Percentiles rank a stretch among this genome's conserved stretches.
These are phyloP conservation scores for Backusella circina DNA, from an alignment of 192 early-diverging fungal species.

Conservation along the genomic window DNA sequence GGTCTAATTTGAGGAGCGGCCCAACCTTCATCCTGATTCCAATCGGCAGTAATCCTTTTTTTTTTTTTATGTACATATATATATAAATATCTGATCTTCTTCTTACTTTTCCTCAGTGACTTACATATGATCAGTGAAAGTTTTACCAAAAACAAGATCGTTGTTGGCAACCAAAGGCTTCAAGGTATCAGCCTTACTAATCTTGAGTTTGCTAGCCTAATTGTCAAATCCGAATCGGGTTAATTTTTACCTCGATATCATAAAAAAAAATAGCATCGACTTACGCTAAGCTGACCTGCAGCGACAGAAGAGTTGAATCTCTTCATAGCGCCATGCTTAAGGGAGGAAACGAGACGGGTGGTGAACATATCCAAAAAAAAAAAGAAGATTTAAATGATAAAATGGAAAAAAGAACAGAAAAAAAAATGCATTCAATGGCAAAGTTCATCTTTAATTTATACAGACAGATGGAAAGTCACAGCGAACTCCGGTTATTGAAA, in stretches of 20 bases:
- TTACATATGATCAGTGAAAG: constrained; percentile 95
- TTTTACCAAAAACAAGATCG: constrained; percentile 82
- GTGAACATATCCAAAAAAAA: constrained; percentile 9
- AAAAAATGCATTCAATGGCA: background rate
- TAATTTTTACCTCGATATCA: background rate
- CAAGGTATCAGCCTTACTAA: constrained; percentile 16
- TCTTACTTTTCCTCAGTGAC: background rate
- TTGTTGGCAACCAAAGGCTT: constrained; percentile 61
- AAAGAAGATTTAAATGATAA: no score
- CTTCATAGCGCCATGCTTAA: constrained; percentile 6
- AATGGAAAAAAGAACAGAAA: background rate
- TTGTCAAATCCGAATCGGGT: background rate
- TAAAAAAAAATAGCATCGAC: background rate
- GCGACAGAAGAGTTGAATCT: constrained; percentile 1
- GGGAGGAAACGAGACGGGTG: background rate
- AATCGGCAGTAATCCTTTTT: constrained; percentile 61
- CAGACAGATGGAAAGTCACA: background rate
- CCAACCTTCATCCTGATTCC: constrained; percentile 77
- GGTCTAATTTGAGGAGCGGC: constrained; percentile 79
- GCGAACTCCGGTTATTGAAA: background rate
- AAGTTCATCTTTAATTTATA: background rate
- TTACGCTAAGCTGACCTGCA: constrained; percentile 10
- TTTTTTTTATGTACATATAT: background rate
- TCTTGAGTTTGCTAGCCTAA: constrained; percentile 17
- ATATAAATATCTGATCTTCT: background rate